These are phyloP conservation scores for Nidula niveotomentosa DNA, from an alignment of 1,284 basidiomycete genomes.

Conservation along the genomic window DNA sequence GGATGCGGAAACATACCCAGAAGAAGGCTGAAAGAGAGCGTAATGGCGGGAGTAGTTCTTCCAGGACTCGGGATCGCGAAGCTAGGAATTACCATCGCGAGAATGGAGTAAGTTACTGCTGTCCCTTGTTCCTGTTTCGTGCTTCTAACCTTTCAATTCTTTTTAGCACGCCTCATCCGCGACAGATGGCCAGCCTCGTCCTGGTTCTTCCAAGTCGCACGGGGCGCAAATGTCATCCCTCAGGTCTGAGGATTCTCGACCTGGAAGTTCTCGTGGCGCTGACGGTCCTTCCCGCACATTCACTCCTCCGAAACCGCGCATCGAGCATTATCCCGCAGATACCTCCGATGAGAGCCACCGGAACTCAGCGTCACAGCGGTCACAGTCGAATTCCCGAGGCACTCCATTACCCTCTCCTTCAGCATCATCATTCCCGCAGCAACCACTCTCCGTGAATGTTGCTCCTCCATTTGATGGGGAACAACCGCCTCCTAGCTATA, in stretches of 20 bases:
- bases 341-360: slow-evolving; percentile 16
- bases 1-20: slow-evolving; percentile 88
- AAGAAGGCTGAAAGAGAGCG: slow-evolving; percentile 57
- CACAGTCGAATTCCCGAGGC: slow-evolving; percentile 1
- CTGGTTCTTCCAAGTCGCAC: slow-evolving; percentile 11
- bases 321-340: slow-evolving; percentile 31
- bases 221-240: slow-evolving; percentile 8
- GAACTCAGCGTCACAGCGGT: slow-evolving; percentile 6
- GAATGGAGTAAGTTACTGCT: slow-evolving; percentile 32
- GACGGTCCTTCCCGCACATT: slow-evolving; percentile 14
- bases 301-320: slow-evolving; percentile 23
- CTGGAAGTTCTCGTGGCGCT: slow-evolving; percentile 16
- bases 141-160: slow-evolving; percentile 1
- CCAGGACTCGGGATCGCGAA: slow-evolving; percentile 43
- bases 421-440: slow-evolving; percentile 11
- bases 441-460: slow-evolving; percentile 38
- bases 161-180: slow-evolving; percentile 8
- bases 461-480: slow-evolving; percentile 24
- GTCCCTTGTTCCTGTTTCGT: slow-evolving; percentile 4
- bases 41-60: slow-evolving; percentile 37
- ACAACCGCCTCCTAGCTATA: slow-evolving; percentile 7
- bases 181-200: slow-evolving; percentile 8
- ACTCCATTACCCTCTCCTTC: slow-evolving; percentile 10
- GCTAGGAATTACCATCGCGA: slow-evolving; percentile 34
- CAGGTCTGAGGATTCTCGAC: slow-evolving; percentile 13